Percentiles rank a stretch among this genome's conserved stretches.
Conservation (phyloP, 2,329 filamentous ascomycete species). For the Coleophoma eucalyptorum region DNA sequence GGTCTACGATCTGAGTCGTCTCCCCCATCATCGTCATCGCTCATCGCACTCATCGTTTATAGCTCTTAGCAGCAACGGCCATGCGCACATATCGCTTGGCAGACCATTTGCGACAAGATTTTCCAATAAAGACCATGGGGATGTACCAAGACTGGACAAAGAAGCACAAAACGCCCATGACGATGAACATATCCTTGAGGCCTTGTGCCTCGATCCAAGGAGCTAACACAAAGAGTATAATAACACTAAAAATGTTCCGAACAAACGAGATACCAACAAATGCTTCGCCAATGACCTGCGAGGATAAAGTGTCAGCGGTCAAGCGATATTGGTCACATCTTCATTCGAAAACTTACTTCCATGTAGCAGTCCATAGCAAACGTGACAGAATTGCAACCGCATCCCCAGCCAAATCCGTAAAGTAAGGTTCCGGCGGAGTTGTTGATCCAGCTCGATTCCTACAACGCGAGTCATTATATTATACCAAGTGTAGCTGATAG, state of each 20-base stretch:
- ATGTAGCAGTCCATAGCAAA: slow-evolving; percentile 33
- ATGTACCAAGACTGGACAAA: neutral
- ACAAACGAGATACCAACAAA: slow-evolving; percentile 28
- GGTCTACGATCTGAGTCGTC: too few relatives aligned
- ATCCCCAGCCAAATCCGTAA: slow-evolving; percentile 27
- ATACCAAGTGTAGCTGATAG: too few relatives aligned
- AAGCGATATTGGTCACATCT: too few relatives aligned
- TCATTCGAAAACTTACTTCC: slow-evolving; percentile 21
- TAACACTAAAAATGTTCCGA: slow-evolving; percentile 27
- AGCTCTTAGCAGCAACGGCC: too few relatives aligned
- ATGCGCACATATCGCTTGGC: too few relatives aligned
- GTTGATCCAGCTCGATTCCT: neutral
- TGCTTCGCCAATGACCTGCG: slow-evolving; percentile 20
- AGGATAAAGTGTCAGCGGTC: too few relatives aligned
- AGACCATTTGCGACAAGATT: too few relatives aligned
- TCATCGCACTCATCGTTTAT: too few relatives aligned
- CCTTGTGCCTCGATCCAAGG: slow-evolving; percentile 23
- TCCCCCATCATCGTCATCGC: too few relatives aligned
- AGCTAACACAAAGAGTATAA: slow-evolving; percentile 25
- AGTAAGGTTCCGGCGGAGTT: neutral
- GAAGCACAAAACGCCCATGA: neutral
- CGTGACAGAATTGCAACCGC: slow-evolving; percentile 32
- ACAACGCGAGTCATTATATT: neutral
- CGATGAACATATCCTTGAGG: neutral
- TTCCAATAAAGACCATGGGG: neutral